phyloP scores from a whole-genome alignment of 495 filamentous ascomycete species.

The Penicillium cataractarum region DNA sequence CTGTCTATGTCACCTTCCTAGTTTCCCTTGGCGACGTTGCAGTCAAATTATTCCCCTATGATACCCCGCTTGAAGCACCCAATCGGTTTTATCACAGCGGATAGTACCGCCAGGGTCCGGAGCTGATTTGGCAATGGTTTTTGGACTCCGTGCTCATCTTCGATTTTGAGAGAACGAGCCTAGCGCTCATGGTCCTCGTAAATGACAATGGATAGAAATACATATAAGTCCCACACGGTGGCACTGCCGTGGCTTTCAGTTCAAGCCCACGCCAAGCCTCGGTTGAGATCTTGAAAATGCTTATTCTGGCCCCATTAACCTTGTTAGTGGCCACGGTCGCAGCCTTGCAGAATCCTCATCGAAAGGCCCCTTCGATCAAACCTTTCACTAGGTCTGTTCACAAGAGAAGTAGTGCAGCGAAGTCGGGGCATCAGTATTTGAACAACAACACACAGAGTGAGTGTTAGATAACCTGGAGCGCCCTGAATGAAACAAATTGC shows the following conservation, averaged over 20 bases:
- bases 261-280: background rate
- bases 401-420: constrained; percentile 3
- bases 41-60: constrained; percentile 3
- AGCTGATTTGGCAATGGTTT: background rate
- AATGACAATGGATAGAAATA: background rate
- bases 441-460: constrained; percentile 23
- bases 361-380: constrained; percentile 16
- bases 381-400: background rate
- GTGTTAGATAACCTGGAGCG: background rate
- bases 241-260: background rate
- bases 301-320: background rate
- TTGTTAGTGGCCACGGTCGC: constrained; percentile 11
- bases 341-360: constrained; percentile 25
- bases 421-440: constrained; percentile 17
- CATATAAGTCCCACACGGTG: background rate
- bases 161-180: background rate
- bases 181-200: background rate
- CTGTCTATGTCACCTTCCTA: constrained; percentile 18
- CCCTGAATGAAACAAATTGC: background rate
- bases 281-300: background rate
- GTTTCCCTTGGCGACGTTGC: constrained; percentile 23
- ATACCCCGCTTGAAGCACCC: constrained; percentile 10
- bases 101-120: constrained; percentile 5
- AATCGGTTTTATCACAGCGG: constrained; percentile 8
- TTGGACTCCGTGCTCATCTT: background rate